These are phyloP conservation scores for Vinca major DNA, from an alignment of 305 asterid species.

Conservation along the genomic window DNA sequence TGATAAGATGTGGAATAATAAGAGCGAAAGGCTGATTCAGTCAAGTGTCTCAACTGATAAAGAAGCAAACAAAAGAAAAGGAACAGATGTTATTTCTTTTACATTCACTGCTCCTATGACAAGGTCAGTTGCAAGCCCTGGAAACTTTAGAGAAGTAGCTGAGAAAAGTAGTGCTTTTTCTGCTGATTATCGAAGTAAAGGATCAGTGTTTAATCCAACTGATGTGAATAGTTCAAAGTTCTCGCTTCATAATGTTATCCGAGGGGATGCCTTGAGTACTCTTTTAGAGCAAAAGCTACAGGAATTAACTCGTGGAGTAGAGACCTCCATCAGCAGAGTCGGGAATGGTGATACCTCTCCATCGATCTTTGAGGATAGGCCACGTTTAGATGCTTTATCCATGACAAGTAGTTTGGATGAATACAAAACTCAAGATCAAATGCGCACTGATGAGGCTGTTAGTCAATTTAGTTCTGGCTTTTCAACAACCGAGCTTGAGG, in stretches of 20 bases:
- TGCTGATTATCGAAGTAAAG: conserved; percentile 34
- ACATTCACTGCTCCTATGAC: conserved; percentile 84
- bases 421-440: conserved; percentile 17
- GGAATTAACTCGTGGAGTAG: conserved; percentile 54
- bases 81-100: conserved; percentile 71
- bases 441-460: conserved; percentile 25
- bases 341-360: conserved; percentile 19
- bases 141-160: conserved; percentile 27
- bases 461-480: conserved; percentile 25
- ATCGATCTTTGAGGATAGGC: conserved; percentile 14
- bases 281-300: conserved; percentile 75
- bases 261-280: conserved; percentile 60
- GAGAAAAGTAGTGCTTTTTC: conserved; percentile 28
- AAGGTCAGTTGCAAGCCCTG: conserved; percentile 30
- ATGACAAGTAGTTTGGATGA: conserved; percentile 26
- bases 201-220: conserved; percentile 30
- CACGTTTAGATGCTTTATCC: conserved; percentile 18
- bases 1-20: conserved; percentile 23
- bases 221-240: conserved; percentile 27
- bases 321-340: conserved; percentile 39
- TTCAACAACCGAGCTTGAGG: conserved; percentile 23
- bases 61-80: conserved; percentile 34
- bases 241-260: conserved; percentile 32
- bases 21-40: conserved; percentile 30
- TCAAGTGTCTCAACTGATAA: conserved; percentile 25